These are phyloP conservation scores for Macrophomina pseudophaseolina DNA, from an alignment of 2,329 filamentous ascomycete genomes.

Conservation along the genomic window DNA sequence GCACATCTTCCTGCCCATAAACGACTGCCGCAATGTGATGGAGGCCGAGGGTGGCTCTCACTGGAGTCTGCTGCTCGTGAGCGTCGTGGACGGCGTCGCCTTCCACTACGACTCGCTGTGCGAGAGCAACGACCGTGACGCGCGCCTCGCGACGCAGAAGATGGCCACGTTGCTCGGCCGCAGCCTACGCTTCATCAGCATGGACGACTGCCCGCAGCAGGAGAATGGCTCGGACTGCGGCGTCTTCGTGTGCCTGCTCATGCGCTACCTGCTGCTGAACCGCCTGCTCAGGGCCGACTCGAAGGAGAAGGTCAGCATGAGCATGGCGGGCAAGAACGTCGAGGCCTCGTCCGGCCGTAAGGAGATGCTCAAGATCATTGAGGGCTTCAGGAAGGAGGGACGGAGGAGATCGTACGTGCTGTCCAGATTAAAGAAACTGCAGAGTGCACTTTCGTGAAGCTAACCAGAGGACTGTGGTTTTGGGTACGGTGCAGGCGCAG, in stretches of 20 bases:
- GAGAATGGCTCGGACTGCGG: conserved; percentile 93
- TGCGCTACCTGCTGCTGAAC: conserved; percentile 91
- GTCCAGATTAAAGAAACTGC: not conserved
- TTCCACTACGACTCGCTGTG: conserved; percentile 96
- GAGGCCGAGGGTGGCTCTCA: conserved; percentile 90
- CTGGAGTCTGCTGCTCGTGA: conserved; percentile 92
- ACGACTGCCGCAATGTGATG: conserved; percentile 80
- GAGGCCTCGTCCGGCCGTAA: conserved; percentile 81
- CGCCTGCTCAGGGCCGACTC: conserved; percentile 79
- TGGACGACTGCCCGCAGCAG: conserved; percentile 87
- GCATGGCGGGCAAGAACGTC: conserved; percentile 81
- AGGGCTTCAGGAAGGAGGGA: conserved; percentile 84
- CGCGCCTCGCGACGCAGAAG: conserved; percentile 70
- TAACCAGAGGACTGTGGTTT: not conserved
- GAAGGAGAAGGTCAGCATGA: conserved; percentile 91
- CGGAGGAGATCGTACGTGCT: conserved; percentile 75
- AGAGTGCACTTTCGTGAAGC: not conserved
- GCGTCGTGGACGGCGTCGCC: conserved; percentile 82
- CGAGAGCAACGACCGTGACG: conserved; percentile 70
- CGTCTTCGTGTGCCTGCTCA: conserved; percentile 92
- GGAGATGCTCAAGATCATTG: conserved; percentile 90
- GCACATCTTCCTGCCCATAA: conserved; percentile 95
- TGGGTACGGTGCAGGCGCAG: conserved; percentile 35
- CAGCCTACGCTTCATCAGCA: conserved; percentile 75
- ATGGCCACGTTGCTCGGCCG: conserved; percentile 71